Evolutionary conservation across 148 eudicot genomes (phyloP), one percentile per base, ranked within the genome.

Genomic region (Heliosperma pusillum): DNA sequence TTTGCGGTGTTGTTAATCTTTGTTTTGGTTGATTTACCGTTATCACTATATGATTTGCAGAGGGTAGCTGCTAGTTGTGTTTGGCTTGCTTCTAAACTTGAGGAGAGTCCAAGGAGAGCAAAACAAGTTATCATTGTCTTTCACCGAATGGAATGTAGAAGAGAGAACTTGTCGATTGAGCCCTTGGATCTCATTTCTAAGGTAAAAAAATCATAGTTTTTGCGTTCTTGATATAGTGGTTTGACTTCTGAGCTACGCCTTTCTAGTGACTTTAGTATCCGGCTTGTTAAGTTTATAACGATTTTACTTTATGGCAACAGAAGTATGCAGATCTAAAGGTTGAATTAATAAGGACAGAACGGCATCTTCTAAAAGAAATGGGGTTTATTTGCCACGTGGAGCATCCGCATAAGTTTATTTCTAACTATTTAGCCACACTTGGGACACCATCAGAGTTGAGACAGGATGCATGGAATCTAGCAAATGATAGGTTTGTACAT

Each of bases 391-490:
- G 98, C 82, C 98, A 93, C 64, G 98, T 93, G 66, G 98, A 93
- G 79, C 98, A 93, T 79, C 98, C 98, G 40, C 98, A 93, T 77
- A 93, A 93, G 80, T 93, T 93, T 66, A 93, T 93, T 78, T 93
- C 98, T 47, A 93, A 93, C 73, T 93, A 93, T 76, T 90, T 93
- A 79, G 96, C 90, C 33, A 83, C 88, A 29, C 93, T 89, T 55
- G 96, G 79, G 69, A 85, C 91, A 11, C 92, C 93, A 21, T 69
- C 77, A 42, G 93, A 90, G 77, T 76, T 93, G 77, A 89, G 89
- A 81, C 98, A 93, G 79, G 91, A 93, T 70, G 96, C 96, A 73
- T 93, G 98, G 98, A 93, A 93, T 88, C 92, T 93, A 61, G 98
- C 98, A 65, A 93, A 93, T 76, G 96, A 93, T 27, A 93, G 96